Conservation (phyloP, 1,284 basidiomycete species). For the Malassezia vespertilionis region DNA sequence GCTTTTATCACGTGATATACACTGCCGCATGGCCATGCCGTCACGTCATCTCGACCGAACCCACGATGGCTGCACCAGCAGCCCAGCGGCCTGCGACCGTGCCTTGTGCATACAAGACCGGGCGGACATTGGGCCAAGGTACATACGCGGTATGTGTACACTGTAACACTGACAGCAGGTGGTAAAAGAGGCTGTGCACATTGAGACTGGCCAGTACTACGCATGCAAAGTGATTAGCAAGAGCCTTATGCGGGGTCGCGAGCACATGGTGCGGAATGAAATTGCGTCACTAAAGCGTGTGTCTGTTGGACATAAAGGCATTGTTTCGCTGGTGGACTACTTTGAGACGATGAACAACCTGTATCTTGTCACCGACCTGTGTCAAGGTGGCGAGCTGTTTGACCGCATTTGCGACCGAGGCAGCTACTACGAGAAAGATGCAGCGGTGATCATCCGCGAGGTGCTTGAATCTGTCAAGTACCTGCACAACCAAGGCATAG, state of each 20-base stretch:
- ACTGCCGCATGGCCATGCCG: background rate
- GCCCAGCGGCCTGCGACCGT: constrained; percentile 29
- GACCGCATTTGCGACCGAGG: constrained; percentile 96
- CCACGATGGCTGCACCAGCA: background rate
- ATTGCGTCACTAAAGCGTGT: constrained; percentile 89
- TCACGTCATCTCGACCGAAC: background rate
- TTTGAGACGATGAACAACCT: constrained; percentile 91
- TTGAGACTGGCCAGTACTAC: constrained; percentile 61
- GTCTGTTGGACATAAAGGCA: constrained; percentile 74
- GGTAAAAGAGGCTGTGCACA: constrained; percentile 89
- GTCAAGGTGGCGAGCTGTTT: constrained; percentile 93
- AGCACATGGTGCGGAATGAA: constrained; percentile 74
- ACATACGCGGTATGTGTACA: constrained; percentile 57
- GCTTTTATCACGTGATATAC: constrained; percentile 1
- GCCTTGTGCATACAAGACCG: constrained; percentile 46
- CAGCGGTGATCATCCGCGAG: constrained; percentile 74
- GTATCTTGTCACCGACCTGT: constrained; percentile 81
- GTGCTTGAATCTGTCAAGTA: constrained; percentile 80
- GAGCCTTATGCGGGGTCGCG: constrained; percentile 70
- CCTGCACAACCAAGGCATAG: constrained; percentile 82
- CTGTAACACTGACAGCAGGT: constrained; percentile 50
- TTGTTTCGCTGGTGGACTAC: constrained; percentile 70
- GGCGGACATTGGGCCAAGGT: constrained; percentile 59
- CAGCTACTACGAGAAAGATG: constrained; percentile 90
- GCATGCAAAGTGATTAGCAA: constrained; percentile 60